A percentile compares a stretch with the other conserved stretches of the same genome.
Conservation (phyloP, 306 rosid species). For the Hippophae rhamnoides region DNA sequence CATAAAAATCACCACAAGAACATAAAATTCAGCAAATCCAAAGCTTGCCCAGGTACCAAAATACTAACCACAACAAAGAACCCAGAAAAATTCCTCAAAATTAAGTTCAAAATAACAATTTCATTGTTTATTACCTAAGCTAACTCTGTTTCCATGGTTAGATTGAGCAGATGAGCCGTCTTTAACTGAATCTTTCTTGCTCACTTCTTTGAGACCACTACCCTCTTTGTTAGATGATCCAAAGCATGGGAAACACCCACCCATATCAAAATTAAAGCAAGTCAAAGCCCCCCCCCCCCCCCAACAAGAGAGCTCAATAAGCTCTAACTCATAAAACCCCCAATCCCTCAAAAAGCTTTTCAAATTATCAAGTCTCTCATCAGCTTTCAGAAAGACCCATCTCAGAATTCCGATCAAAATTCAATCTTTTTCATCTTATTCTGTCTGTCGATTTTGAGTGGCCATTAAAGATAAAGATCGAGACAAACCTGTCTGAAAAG, state of each 20-base stretch:
- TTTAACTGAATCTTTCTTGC: conserved; percentile 52
- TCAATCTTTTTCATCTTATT: conserved; percentile 2
- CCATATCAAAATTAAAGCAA: conserved; percentile 63
- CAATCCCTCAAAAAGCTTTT: conserved; percentile 7
- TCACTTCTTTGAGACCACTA: conserved; percentile 50
- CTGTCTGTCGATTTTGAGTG: conserved; percentile 28
- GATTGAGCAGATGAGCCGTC: conserved; percentile 65
- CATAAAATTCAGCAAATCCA: conserved; percentile 33
- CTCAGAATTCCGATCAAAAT: conserved; percentile 30
- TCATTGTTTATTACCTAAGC: conserved; percentile 40
- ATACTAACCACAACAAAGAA: conserved; percentile 6
- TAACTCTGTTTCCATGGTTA: conserved; percentile 54
- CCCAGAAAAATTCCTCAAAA: not conserved
- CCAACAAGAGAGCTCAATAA: conserved; percentile 25
- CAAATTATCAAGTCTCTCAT: conserved; percentile 17
- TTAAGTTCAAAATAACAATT: conserved; percentile 7
- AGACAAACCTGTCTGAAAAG: conserved; percentile 50
- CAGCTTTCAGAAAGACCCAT: conserved; percentile 25
- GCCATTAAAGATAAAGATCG: conserved; percentile 50
- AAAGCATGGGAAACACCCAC: conserved; percentile 98
- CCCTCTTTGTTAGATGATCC: conserved; percentile 76
- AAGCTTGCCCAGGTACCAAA: conserved; percentile 21
- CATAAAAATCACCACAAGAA: not conserved
- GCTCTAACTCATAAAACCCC: conserved; percentile 25
- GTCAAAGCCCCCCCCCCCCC: conserved; percentile 46